Conservation (phyloP, 2,329 filamentous ascomycete genomes). For the Fusarium buxicola region DNA sequence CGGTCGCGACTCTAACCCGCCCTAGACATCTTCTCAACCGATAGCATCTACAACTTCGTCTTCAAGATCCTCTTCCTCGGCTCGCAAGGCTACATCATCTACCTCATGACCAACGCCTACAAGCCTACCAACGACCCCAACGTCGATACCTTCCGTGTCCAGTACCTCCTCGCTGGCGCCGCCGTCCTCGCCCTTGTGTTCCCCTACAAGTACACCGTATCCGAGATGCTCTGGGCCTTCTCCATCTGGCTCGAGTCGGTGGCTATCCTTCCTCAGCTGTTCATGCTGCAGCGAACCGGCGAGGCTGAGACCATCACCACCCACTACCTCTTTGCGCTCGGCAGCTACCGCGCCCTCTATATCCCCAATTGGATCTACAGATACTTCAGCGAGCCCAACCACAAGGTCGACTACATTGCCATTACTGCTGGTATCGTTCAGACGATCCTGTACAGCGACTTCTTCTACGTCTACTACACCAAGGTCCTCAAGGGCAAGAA, state of each 20-base stretch:
- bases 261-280: conserved; percentile 95
- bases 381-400: conserved; percentile 78
- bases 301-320: conserved; percentile 99
- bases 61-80: conserved; percentile 97
- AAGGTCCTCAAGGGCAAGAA: conserved; percentile 93
- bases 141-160: conserved; percentile 95
- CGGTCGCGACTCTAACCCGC: conserved; percentile 11
- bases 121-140: conserved; percentile 98
- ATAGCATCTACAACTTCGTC: conserved; percentile 88
- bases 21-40: conserved; percentile 85
- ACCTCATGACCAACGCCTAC: conserved; percentile 97
- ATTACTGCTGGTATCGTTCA: conserved; percentile 91
- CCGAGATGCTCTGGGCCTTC: conserved; percentile 96
- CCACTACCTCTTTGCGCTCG: conserved; percentile 95
- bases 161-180: conserved; percentile 89
- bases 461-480: conserved; percentile 99
- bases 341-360: conserved; percentile 91
- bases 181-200: conserved; percentile 83
- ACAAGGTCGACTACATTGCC: conserved; percentile 85
- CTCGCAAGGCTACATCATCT: conserved; percentile 92
- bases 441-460: conserved; percentile 96
- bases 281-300: conserved; percentile 97
- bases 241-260: conserved; percentile 98
- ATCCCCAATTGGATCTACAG: conserved; percentile 99
- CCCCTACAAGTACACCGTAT: conserved; percentile 83